Evolutionary conservation across 805 yeast species (phyloP).

Genomic region (Schwanniomyces sp.): DNA sequence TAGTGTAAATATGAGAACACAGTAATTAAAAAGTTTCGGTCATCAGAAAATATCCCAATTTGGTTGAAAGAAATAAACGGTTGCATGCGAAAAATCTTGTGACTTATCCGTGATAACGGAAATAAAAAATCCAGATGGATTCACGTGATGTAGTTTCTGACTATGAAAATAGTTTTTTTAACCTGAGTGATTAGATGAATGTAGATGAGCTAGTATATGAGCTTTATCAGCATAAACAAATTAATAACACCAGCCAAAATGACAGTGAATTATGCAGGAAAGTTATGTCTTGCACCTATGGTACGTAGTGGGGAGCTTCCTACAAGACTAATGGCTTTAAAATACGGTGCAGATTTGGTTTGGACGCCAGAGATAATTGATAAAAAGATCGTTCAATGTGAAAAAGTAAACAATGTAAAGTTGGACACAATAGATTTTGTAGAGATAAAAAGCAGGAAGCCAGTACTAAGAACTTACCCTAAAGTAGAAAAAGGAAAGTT

Average conservation of each 20-base stretch:
- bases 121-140: too few relatives aligned
- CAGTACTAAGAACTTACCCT: constrained; percentile 76
- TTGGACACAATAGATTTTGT: constrained; percentile 64
- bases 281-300: constrained; percentile 92
- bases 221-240: neutral
- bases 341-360: constrained; percentile 89
- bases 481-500: constrained; percentile 60
- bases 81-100: neutral
- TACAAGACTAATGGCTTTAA: constrained; percentile 73
- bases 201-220: neutral
- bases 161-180: neutral
- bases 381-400: constrained; percentile 72
- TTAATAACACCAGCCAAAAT: neutral
- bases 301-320: constrained; percentile 96
- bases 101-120: neutral
- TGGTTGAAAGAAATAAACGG: neutral
- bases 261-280: constrained; percentile 62
- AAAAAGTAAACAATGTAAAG: constrained; percentile 56
- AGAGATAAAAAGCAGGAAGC: constrained; percentile 29
- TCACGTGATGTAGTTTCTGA: too few relatives aligned
- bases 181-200: too few relatives aligned
- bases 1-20: constrained; percentile 3
- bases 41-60: neutral
- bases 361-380: constrained; percentile 96
- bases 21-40: constrained; percentile 1